Percentiles rank a stretch among this genome's conserved stretches.
phyloP scores from a whole-genome alignment of 2,329 filamentous ascomycete genomes.

The Epichloe brachyelytri region DNA sequence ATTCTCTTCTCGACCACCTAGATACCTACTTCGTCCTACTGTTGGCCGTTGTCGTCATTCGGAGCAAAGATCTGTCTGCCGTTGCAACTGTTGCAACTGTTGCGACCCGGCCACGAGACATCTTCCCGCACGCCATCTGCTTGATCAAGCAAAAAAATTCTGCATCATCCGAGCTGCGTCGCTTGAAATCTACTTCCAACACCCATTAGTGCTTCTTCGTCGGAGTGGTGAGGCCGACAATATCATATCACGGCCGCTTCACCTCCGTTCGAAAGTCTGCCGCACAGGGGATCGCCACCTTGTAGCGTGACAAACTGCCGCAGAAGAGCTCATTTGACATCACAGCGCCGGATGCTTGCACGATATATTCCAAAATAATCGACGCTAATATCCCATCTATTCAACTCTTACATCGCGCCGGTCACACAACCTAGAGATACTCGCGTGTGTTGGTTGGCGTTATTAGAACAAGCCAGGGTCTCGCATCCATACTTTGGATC shows the following conservation, averaged over 20 bases:
- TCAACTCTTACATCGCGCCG: neutral
- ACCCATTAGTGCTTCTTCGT: neutral
- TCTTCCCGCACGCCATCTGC: neutral
- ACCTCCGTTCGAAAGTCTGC: neutral
- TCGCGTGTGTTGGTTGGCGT: neutral
- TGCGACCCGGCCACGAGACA: neutral
- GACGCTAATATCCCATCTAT: neutral
- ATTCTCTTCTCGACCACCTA: neutral
- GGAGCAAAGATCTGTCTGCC: neutral
- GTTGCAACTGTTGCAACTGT: neutral
- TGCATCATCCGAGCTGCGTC: neutral
- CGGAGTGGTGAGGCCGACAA: neutral
- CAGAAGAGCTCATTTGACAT: neutral
- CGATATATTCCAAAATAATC: neutral
- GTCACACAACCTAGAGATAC: neutral
- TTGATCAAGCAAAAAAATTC: neutral
- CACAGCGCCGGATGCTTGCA: neutral
- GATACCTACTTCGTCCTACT: neutral
- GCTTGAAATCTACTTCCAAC: neutral
- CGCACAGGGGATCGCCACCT: neutral
- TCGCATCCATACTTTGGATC: neutral
- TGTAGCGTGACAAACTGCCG: neutral
- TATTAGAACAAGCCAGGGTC: neutral
- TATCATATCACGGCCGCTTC: neutral
- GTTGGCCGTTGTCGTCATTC: constrained; percentile 2